Percentiles rank a stretch among this genome's conserved stretches.
These are phyloP conservation scores for Neopestalotiopsis clavispora DNA, from an alignment of 2,329 filamentous ascomycete genomes.

Conservation along the genomic window DNA sequence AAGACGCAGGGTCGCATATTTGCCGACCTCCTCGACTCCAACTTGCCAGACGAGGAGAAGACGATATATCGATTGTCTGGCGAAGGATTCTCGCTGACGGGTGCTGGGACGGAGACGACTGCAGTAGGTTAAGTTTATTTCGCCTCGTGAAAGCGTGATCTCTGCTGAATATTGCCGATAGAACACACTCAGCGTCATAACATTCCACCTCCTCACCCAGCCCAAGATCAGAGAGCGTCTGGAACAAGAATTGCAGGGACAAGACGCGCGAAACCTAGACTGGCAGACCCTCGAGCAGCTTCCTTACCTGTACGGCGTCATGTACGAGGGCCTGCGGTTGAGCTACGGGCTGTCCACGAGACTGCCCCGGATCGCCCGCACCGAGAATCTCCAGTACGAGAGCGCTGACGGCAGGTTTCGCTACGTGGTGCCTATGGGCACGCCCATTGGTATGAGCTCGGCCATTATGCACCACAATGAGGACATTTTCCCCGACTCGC, in stretches of 20 bases:
- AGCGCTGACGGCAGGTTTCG: slow-evolving; percentile 16
- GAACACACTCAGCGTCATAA: slow-evolving; percentile 23
- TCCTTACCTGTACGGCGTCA: slow-evolving; percentile 27
- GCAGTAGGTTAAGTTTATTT: slow-evolving; percentile 27
- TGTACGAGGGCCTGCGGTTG: slow-evolving; percentile 28
- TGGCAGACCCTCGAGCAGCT: slow-evolving; percentile 27
- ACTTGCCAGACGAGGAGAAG: slow-evolving; percentile 40
- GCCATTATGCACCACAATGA: slow-evolving; percentile 27
- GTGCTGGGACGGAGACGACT: slow-evolving; percentile 47
- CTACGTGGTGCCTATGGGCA: slow-evolving; percentile 28
- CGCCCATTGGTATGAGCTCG: slow-evolving; percentile 26
- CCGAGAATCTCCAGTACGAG: slow-evolving; percentile 26
- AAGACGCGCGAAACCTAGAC: slow-evolving; percentile 21
- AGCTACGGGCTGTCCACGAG: slow-evolving; percentile 24
- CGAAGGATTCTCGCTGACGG: slow-evolving; percentile 43
- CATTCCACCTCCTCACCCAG: slow-evolving; percentile 33
- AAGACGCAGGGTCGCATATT: slow-evolving; percentile 43
- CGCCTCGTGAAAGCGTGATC: neutral
- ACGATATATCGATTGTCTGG: slow-evolving; percentile 38
- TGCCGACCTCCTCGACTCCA: slow-evolving; percentile 36
- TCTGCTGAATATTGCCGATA: slow-evolving; percentile 17
- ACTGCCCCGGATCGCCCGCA: slow-evolving; percentile 22
- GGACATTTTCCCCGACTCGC: slow-evolving; percentile 25
- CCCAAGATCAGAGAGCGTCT: slow-evolving; percentile 35
- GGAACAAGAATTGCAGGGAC: slow-evolving; percentile 36